Evolutionary conservation across 2,329 filamentous ascomycete species (phyloP).

Genomic region (Fusarium miscanthi): DNA sequence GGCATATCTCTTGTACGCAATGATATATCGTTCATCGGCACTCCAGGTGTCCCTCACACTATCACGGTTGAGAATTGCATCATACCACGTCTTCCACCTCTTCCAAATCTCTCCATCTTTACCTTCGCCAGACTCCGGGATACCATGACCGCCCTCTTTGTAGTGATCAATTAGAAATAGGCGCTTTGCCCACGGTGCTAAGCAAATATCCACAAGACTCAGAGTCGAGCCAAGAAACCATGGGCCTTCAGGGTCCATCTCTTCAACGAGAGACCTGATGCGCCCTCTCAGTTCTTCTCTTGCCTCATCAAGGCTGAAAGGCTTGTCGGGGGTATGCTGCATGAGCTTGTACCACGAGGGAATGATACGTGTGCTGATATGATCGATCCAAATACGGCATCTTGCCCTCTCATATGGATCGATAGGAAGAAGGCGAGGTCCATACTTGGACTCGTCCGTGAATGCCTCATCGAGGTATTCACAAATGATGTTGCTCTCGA

Average conservation of each 20-base stretch:
- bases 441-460: slow-evolving; percentile 55
- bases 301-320: slow-evolving; percentile 62
- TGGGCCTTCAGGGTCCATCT: slow-evolving; percentile 68
- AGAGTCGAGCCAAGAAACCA: slow-evolving; percentile 75
- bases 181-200: slow-evolving; percentile 79
- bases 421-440: slow-evolving; percentile 65
- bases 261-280: slow-evolving; percentile 68
- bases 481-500: slow-evolving; percentile 78
- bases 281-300: slow-evolving; percentile 67
- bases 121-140: slow-evolving; percentile 63
- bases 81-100: slow-evolving; percentile 73
- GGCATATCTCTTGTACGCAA: slow-evolving; percentile 75
- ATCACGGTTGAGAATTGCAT: slow-evolving; percentile 66
- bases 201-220: slow-evolving; percentile 75
- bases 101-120: slow-evolving; percentile 72
- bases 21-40: slow-evolving; percentile 72
- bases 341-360: slow-evolving; percentile 74
- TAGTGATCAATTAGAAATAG: slow-evolving; percentile 81
- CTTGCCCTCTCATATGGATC: slow-evolving; percentile 73
- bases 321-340: slow-evolving; percentile 64
- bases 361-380: slow-evolving; percentile 73
- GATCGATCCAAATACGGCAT: slow-evolving; percentile 79
- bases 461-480: slow-evolving; percentile 82
- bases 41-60: slow-evolving; percentile 77
- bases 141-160: slow-evolving; percentile 66